Evolutionary conservation across 1,139 yeast genomes (phyloP).

Genomic region (Candida neerlandica): DNA sequence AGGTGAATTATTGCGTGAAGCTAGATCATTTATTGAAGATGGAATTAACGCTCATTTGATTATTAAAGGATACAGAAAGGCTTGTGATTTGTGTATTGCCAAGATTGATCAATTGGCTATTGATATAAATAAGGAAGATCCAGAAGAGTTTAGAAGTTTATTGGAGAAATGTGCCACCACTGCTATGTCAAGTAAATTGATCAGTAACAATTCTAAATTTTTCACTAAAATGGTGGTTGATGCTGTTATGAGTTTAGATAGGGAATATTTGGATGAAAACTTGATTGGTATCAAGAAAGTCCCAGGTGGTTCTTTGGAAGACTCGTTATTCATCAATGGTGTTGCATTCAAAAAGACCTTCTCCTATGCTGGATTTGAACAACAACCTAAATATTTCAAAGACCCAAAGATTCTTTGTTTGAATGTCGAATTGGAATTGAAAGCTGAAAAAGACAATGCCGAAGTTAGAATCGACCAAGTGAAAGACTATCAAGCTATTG

Average conservation of each 20-base stretch:
- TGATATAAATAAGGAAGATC: slow-evolving; percentile 51
- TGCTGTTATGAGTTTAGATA: slow-evolving; percentile 87
- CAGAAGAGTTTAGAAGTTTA: slow-evolving; percentile 64
- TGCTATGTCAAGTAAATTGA: slow-evolving; percentile 95
- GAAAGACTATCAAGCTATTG: slow-evolving; percentile 91
- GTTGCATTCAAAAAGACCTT: slow-evolving; percentile 97
- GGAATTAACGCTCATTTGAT: slow-evolving; percentile 91
- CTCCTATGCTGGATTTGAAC: slow-evolving; percentile 97
- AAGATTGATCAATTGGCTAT: slow-evolving; percentile 76
- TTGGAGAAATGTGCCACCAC: slow-evolving; percentile 94
- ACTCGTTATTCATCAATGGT: slow-evolving; percentile 84
- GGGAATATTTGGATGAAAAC: slow-evolving; percentile 80
- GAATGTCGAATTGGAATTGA: slow-evolving; percentile 92
- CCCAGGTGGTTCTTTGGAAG: slow-evolving; percentile 97
- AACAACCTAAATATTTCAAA: slow-evolving; percentile 84
- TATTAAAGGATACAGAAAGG: slow-evolving; percentile 83
- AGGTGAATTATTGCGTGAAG: slow-evolving; percentile 90
- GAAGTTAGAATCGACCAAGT: slow-evolving; percentile 96
- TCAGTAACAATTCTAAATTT: slow-evolving; percentile 81
- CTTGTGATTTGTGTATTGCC: slow-evolving; percentile 74
- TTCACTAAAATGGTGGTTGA: slow-evolving; percentile 97
- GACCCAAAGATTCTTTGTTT: slow-evolving; percentile 83
- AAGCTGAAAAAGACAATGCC: slow-evolving; percentile 99
- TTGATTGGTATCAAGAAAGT: slow-evolving; percentile 94
- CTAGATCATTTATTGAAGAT: slow-evolving; percentile 89